Conservation (phyloP, 306 rosid genomes). For the Acacia confusa region DNA sequence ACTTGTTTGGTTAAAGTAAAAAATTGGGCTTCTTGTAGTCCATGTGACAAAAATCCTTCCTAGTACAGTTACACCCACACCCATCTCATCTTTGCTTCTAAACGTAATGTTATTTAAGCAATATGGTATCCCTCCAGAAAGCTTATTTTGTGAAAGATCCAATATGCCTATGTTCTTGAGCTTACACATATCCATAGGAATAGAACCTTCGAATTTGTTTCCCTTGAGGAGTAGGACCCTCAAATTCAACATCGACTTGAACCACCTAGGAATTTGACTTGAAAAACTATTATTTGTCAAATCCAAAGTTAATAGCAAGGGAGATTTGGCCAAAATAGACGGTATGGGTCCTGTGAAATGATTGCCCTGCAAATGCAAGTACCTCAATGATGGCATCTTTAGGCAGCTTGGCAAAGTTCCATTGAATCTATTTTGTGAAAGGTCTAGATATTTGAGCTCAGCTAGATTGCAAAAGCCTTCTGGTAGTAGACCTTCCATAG, state of each 20-base stretch:
- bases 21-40: background rate
- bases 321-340: background rate
- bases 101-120: background rate
- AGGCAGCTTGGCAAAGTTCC: background rate
- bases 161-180: conserved; percentile 4
- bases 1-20: no score
- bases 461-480: background rate
- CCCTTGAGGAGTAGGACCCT: conserved; percentile 11
- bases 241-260: background rate
- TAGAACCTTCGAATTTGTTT: conserved; percentile 21
- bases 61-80: background rate
- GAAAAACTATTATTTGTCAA: conserved; percentile 14
- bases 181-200: background rate
- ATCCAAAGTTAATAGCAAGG: background rate
- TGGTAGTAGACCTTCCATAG: background rate
- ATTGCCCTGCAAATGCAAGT: background rate
- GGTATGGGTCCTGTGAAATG: background rate
- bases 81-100: background rate
- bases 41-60: background rate
- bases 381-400: background rate
- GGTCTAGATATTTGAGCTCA: background rate
- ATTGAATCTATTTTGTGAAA: background rate
- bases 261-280: conserved; percentile 20
- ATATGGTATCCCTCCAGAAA: background rate
- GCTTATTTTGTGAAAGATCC: conserved; percentile 17